Percentiles rank a stretch among this genome's conserved stretches.
phyloP scores from a whole-genome alignment of 371 early-diverging fungal genomes.

The Dinochytrium kinnereticum region DNA sequence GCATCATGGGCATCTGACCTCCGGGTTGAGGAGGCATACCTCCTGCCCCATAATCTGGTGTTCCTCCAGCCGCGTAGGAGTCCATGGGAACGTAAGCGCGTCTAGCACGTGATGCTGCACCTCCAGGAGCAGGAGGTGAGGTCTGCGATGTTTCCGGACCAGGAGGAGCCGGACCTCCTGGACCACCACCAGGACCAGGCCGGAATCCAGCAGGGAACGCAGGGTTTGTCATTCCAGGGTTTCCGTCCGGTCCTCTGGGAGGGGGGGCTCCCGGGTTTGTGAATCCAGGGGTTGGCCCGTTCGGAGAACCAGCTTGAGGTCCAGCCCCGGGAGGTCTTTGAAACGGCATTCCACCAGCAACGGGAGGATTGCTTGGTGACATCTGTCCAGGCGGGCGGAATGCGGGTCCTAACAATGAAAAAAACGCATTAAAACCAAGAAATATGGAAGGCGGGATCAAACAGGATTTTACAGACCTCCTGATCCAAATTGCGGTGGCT shows the following conservation, averaged over 20 bases:
- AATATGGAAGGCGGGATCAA: background rate
- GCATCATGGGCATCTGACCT: background rate
- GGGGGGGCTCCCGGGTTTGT: too few species aligned
- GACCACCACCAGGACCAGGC: conserved; percentile 5
- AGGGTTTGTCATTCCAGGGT: background rate
- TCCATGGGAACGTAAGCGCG: conserved; percentile 8
- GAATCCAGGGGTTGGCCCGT: too few species aligned
- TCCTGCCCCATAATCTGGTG: background rate
- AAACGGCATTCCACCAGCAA: background rate
- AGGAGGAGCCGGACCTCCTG: background rate
- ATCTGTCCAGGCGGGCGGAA: background rate
- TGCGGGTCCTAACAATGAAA: background rate
- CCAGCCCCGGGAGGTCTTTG: background rate
- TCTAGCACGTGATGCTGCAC: background rate
- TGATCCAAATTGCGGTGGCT: too few species aligned
- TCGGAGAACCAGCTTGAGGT: background rate
- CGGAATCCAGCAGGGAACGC: background rate
- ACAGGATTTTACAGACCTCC: background rate
- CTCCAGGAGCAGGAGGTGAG: background rate
- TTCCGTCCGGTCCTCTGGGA: too few species aligned
- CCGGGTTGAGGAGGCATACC: conserved; percentile 12
- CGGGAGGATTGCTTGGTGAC: too few species aligned
- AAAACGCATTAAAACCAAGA: too few species aligned
- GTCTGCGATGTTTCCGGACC: background rate
- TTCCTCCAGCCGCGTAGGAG: background rate